Percentiles rank a stretch among this genome's conserved stretches.
Conservation (phyloP, 2,329 filamentous ascomycete species). For the Sordariomycetes sp. region DNA sequence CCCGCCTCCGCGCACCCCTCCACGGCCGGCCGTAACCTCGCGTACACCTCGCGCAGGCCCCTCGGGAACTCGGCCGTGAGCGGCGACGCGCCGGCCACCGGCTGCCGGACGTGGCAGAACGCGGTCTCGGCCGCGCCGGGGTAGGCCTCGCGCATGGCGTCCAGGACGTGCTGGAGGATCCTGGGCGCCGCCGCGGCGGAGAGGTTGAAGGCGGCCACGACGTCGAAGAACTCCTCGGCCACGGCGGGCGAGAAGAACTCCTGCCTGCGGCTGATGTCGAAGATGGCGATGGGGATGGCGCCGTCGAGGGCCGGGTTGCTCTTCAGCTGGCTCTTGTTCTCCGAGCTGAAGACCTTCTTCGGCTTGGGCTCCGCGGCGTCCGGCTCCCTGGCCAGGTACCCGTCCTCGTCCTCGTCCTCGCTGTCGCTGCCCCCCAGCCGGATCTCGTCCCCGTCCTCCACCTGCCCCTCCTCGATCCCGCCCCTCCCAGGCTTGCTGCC, state of each 20-base stretch:
- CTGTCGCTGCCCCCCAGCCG: conserved; percentile 28
- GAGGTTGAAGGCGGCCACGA: conserved; percentile 58
- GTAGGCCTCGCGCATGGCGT: conserved; percentile 47
- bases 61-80: conserved; percentile 62
- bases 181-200: conserved; percentile 47
- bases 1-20: conserved; percentile 32
- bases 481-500: conserved; percentile 32
- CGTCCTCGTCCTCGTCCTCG: conserved; percentile 29
- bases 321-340: conserved; percentile 41
- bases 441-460: conserved; percentile 38
- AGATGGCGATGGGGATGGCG: conserved; percentile 88
- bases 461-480: conserved; percentile 32
- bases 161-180: conserved; percentile 65
- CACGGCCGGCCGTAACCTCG: conserved; percentile 43
- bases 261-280: conserved; percentile 75
- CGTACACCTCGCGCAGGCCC: conserved; percentile 56
- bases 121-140: conserved; percentile 52
- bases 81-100: conserved; percentile 54
- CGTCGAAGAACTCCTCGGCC: conserved; percentile 68
- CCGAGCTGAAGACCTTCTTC: conserved; percentile 33
- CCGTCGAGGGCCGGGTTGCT: conserved; percentile 78
- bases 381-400: conserved; percentile 32
- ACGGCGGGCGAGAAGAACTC: conserved; percentile 55
- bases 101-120: conserved; percentile 61
- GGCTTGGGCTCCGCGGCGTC: conserved; percentile 25